Evolutionary conservation across 805 yeast genomes (phyloP).

Genomic region (Candida alai): DNA sequence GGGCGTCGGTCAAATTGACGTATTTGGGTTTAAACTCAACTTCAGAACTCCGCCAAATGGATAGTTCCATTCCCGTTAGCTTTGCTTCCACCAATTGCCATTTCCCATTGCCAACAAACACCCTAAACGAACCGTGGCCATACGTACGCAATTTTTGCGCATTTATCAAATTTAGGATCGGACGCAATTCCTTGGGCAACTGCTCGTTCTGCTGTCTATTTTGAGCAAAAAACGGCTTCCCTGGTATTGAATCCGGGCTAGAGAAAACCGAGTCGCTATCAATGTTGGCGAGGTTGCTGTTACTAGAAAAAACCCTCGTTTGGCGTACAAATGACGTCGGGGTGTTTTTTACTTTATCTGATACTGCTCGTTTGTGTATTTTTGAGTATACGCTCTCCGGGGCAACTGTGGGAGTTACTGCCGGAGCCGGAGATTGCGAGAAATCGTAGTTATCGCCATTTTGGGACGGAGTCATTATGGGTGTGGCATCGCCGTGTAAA

Average conservation of each 20-base stretch:
- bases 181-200: slow-evolving; percentile 63
- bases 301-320: slow-evolving; percentile 23
- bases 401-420: too few relatives aligned
- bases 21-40: slow-evolving; percentile 44
- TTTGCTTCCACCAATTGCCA: slow-evolving; percentile 37
- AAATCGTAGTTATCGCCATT: too few relatives aligned
- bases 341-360: slow-evolving; percentile 27
- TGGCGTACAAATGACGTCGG: slow-evolving; percentile 34
- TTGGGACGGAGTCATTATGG: too few relatives aligned
- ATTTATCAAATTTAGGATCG: slow-evolving; percentile 64
- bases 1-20: slow-evolving; percentile 47
- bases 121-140: slow-evolving; percentile 46
- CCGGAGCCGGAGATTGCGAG: too few relatives aligned
- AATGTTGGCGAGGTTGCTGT: not conserved
- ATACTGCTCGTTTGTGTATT: slow-evolving; percentile 17
- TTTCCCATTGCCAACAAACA: slow-evolving; percentile 16
- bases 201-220: slow-evolving; percentile 19
- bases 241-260: slow-evolving; percentile 4
- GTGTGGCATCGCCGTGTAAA: too few relatives aligned
- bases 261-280: slow-evolving; percentile 11
- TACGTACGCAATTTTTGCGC: slow-evolving; percentile 70
- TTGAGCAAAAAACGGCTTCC: slow-evolving; percentile 15
- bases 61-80: slow-evolving; percentile 52
- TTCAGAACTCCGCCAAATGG: slow-evolving; percentile 35
- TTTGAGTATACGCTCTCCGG: too few relatives aligned